These are phyloP conservation scores for Kuraishia hungarica DNA, from an alignment of 805 yeast genomes.

Conservation along the genomic window DNA sequence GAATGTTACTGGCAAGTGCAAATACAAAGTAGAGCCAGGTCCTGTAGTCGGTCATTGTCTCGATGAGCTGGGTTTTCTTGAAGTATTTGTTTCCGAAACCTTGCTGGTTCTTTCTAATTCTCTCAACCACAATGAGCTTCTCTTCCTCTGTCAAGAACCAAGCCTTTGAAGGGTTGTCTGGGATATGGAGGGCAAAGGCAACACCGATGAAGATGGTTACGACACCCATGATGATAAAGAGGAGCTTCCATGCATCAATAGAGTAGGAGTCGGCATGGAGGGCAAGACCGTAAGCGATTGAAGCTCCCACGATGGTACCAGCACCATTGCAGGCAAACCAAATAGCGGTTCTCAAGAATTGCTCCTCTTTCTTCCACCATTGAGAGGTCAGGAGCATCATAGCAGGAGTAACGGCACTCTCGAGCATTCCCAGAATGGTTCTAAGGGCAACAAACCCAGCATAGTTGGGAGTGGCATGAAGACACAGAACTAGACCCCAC, in stretches of 20 bases:
- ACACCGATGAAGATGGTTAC: constrained; percentile 43
- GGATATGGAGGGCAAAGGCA: constrained; percentile 37
- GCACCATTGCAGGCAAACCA: constrained; percentile 33
- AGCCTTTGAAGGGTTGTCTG: constrained; percentile 32
- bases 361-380: constrained; percentile 42
- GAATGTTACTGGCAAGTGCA: constrained; percentile 38
- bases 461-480: constrained; percentile 25
- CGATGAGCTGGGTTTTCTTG: constrained; percentile 45
- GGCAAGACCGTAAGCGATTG: constrained; percentile 43
- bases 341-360: constrained; percentile 28
- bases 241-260: constrained; percentile 43
- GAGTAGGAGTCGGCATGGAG: constrained; percentile 27
- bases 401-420: constrained; percentile 45
- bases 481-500: constrained; percentile 24
- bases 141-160: constrained; percentile 30
- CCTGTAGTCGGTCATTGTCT: constrained; percentile 39
- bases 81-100: constrained; percentile 50
- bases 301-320: constrained; percentile 35
- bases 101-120: constrained; percentile 45
- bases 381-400: constrained; percentile 44
- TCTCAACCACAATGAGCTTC: constrained; percentile 35
- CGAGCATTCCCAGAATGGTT: constrained; percentile 39
- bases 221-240: constrained; percentile 48
- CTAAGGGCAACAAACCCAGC: constrained; percentile 36
- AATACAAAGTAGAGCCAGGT: constrained; percentile 38